Percentiles rank a stretch among this genome's conserved stretches.
Evolutionary conservation across 306 rosid species (phyloP).

Genomic region (Parietaria judaica): DNA sequence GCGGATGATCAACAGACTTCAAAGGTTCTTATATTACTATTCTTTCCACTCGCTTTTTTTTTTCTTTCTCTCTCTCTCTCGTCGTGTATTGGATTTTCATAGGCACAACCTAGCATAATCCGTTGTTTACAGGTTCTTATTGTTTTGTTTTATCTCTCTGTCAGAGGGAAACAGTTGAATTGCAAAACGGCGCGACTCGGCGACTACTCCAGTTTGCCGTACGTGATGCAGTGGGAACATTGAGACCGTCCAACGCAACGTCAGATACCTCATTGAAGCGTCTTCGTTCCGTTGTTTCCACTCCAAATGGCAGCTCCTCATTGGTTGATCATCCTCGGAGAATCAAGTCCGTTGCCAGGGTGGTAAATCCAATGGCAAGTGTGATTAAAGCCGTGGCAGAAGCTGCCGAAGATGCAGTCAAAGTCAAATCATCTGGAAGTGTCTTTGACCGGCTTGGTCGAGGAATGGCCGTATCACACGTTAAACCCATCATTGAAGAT

Average conservation of each 20-base stretch:
- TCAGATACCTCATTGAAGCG: slow-evolving; percentile 69
- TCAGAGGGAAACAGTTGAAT: slow-evolving; percentile 63
- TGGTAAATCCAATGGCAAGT: slow-evolving; percentile 73
- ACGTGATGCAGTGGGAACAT: slow-evolving; percentile 78
- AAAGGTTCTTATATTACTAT: slow-evolving; percentile 41
- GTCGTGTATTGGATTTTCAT: not conserved
- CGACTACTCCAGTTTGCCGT: slow-evolving; percentile 86
- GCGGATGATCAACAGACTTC: slow-evolving; percentile 46
- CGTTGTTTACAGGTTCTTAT: slow-evolving; percentile 4
- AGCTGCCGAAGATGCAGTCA: slow-evolving; percentile 79
- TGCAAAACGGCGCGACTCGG: slow-evolving; percentile 58
- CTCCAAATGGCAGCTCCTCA: slow-evolving; percentile 45
- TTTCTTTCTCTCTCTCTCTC: not conserved
- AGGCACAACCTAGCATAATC: not conserved
- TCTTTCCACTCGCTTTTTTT: not conserved
- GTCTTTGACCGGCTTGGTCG: slow-evolving; percentile 91
- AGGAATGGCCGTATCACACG: slow-evolving; percentile 30
- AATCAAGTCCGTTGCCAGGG: slow-evolving; percentile 45
- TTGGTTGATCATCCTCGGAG: slow-evolving; percentile 42
- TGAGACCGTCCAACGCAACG: slow-evolving; percentile 36
- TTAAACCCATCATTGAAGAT: slow-evolving; percentile 25
- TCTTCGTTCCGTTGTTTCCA: slow-evolving; percentile 85
- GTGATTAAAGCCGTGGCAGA: slow-evolving; percentile 86
- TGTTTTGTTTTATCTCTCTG: slow-evolving; percentile 23
- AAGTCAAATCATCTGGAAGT: slow-evolving; percentile 63